Conservation (phyloP, 176 grass and related monocot genomes). For the Raddia guianensis region DNA sequence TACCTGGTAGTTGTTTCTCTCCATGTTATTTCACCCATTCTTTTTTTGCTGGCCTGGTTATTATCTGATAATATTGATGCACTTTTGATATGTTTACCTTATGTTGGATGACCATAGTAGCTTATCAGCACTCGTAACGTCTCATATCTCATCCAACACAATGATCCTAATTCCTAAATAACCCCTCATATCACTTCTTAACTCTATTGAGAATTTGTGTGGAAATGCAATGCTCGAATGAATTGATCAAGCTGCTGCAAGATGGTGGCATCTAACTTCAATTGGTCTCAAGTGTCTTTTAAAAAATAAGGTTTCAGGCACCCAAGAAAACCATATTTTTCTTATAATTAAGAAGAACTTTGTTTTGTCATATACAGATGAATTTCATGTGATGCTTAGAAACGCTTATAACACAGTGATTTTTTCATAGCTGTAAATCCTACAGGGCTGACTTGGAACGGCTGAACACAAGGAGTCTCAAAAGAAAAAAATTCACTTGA, state of each 20-base stretch:
- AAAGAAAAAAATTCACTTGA: neutral
- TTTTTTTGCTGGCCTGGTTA: slow-evolving; percentile 2
- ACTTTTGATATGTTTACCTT: slow-evolving; percentile 10
- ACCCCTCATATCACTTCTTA: slow-evolving; percentile 11
- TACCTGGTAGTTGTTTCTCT: slow-evolving; percentile 60
- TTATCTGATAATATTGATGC: neutral
- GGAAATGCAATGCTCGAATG: neutral
- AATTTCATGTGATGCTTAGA: neutral
- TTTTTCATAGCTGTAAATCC: neutral
- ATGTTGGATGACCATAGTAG: neutral
- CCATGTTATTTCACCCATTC: neutral
- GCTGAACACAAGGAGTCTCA: slow-evolving; percentile 11
- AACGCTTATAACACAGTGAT: neutral
- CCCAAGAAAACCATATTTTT: neutral
- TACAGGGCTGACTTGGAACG: neutral
- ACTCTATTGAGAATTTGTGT: slow-evolving; percentile 4
- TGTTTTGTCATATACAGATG: neutral
- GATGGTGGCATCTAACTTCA: neutral
- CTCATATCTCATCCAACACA: neutral
- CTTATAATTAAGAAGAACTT: neutral
- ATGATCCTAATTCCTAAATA: neutral
- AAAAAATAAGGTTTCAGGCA: neutral
- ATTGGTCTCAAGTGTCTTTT: neutral
- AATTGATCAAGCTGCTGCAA: neutral
- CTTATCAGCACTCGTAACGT: neutral